phyloP scores from a whole-genome alignment of 768 basidiomycete genomes.

The Boletus pseudopeckii region DNA sequence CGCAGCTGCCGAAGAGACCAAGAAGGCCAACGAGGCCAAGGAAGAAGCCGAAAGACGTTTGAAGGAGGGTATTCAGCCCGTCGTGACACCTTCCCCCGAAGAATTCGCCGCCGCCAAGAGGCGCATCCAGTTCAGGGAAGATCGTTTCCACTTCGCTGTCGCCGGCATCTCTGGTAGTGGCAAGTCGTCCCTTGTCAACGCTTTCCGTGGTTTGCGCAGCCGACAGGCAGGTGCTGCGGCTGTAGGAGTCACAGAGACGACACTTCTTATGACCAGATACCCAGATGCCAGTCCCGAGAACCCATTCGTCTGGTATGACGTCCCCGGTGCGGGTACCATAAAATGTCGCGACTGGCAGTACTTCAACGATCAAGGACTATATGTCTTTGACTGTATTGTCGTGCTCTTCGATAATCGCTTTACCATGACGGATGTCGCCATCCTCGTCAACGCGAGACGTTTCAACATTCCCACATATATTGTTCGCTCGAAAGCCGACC shows the following conservation, averaged over 20 bases:
- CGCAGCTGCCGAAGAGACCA: constrained; percentile 16
- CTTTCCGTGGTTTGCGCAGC: constrained; percentile 32
- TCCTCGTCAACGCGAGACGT: constrained; percentile 13
- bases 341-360: constrained; percentile 21
- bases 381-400: constrained; percentile 24
- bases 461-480: constrained; percentile 23
- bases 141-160: constrained; percentile 33
- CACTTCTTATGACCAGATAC: constrained; percentile 13
- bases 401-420: constrained; percentile 23
- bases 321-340: constrained; percentile 22
- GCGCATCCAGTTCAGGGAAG: constrained; percentile 24
- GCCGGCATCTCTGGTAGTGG: constrained; percentile 35
- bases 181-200: constrained; percentile 38
- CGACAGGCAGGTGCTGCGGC: constrained; percentile 14
- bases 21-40: constrained; percentile 15
- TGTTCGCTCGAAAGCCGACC: constrained; percentile 22
- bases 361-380: constrained; percentile 23
- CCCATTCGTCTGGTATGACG: constrained; percentile 23
- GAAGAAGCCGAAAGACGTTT: constrained; percentile 13
- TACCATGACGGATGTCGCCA: constrained; percentile 21
- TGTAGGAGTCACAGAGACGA: constrained; percentile 20
- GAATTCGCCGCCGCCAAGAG: constrained; percentile 16
- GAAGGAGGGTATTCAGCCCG: constrained; percentile 25
- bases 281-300: constrained; percentile 9
- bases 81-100: constrained; percentile 10